Base-by-base conservation (phyloP, 1,139 yeast genomes). In the Lodderomyces parapsilosis region DNA sequence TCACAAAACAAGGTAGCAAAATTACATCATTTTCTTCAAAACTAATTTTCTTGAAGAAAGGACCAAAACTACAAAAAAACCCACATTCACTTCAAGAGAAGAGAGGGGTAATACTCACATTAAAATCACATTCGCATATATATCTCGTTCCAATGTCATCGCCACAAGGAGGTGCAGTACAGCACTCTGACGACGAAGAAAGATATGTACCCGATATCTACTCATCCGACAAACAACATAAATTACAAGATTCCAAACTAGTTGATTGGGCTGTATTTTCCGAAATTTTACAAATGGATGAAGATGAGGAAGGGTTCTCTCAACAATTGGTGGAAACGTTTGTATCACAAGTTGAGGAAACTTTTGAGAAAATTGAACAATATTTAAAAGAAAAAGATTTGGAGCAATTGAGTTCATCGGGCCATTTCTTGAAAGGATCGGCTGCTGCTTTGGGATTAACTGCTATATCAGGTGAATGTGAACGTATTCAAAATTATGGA, bases 381-480 rank as follows among this genome's bases (percentile, higher is more conserved):
- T 80, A 82, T 36, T 62, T 89, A 44, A 51, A 58, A 22, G 47
- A 53, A 8, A 62, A 63, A 39, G 75, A 85, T 56, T 74, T 91
- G 47, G 76, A 69, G 32, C 74, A 80, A 48, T 69, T 93, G 48
- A 85, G 93, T 19, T 73, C 81, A 15, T 69, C 87, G 51, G 99
- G 99, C 20, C 99, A 93, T 62, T 93, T 88, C 61, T 72, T 93
- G 49, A 94, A 94, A 62, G 99, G 99, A 37, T 85, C 95, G 9
- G 95, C 98, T 1, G 96, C 98, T 2, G 94, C 97, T 1, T 71
- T 94, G 48, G 99, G 99, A 1, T 74, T 93, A 45, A 80, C 80
- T 36, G 80, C 83, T 50, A 86, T 93, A 43, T 88, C 93, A 49
- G 78, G 81, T 57, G 86, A 89, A 54, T 93, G 99, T 65, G 99